Evolutionary conservation across 1,139 yeast species (phyloP).

Genomic region (Saccharomyces hybrid): DNA sequence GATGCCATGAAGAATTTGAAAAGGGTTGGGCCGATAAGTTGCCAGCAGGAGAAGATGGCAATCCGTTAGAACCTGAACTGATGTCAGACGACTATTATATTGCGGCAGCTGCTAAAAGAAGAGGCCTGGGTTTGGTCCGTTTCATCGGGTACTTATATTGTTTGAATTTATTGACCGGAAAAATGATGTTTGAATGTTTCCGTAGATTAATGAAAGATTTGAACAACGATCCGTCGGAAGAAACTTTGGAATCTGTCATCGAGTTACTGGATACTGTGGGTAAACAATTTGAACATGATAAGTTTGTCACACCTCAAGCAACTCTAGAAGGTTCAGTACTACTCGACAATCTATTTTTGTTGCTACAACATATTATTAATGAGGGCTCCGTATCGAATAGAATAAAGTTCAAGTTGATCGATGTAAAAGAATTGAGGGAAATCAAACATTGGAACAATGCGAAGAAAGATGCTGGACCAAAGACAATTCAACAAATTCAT

Average conservation of each 20-base stretch:
- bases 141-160: slow-evolving; percentile 91
- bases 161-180: slow-evolving; percentile 65
- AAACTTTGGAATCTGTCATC: slow-evolving; percentile 79
- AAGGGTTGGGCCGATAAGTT: slow-evolving; percentile 89
- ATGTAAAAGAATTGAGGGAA: slow-evolving; percentile 71
- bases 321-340: slow-evolving; percentile 34
- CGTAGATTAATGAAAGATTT: slow-evolving; percentile 45
- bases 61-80: slow-evolving; percentile 74
- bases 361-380: slow-evolving; percentile 50
- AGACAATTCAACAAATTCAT: slow-evolving; percentile 86
- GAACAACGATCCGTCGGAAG: slow-evolving; percentile 73
- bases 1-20: slow-evolving; percentile 90
- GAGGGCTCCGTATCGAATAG: slow-evolving; percentile 62
- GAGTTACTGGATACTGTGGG: slow-evolving; percentile 85
- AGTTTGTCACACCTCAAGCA: slow-evolving; percentile 19
- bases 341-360: slow-evolving; percentile 54
- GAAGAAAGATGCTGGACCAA: slow-evolving; percentile 69
- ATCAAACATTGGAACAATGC: slow-evolving; percentile 37
- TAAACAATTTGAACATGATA: slow-evolving; percentile 54
- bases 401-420: slow-evolving; percentile 80
- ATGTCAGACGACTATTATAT: slow-evolving; percentile 92
- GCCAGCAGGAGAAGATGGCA: slow-evolving; percentile 73
- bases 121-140: slow-evolving; percentile 92
- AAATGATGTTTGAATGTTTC: slow-evolving; percentile 71
- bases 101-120: slow-evolving; percentile 90